Evolutionary conservation across 2,329 filamentous ascomycete species (phyloP), one percentile per base, ranked within the genome.

Genomic region (Alternaria incomplexa): DNA sequence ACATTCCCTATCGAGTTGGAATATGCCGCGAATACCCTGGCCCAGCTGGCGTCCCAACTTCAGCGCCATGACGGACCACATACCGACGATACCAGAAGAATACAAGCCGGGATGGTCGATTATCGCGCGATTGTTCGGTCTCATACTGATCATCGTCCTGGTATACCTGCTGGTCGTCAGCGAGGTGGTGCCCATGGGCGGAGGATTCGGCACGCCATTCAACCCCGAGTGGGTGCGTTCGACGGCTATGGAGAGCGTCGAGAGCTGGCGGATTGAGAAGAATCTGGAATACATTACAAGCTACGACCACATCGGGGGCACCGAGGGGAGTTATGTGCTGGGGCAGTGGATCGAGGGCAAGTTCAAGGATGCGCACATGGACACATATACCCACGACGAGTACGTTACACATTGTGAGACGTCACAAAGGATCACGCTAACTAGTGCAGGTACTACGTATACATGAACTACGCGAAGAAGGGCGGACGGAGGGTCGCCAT

Each of bases 261-360:
- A 96, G 73, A 84, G 88, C 58, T 85, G 85, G 62, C 72, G 78
- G 52, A 84, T 85, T 77, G 87, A 89, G 66, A 89, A 92, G 44
- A 91, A 92, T 61, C 82, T 97, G 63, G 84, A 87, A 73, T 91
- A 94, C 74, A 89, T 95, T 66, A 95, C 93, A 5, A 87, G 87
- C 59, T 97, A 92, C 77, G 92, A 96, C 65, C 96, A 98, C 79
- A 86, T 98, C 65, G 96, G 93, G 3, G 96, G 96, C n/a, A 97
- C 93, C 4, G 91, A 97, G 81, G 96, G 96, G 51, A 95, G 96
- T 81, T 93, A 91, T 73, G 92, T 91, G 48, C 85, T 97, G 58
- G 95, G 93, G 8, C 87, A 93, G 82, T 96, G 94, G 83, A 88
- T 97, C 58, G 87, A 94, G 79, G 89, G 89, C 73, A 87, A 91